Evolutionary conservation across 2,329 filamentous ascomycete species (phyloP), one percentile per base, ranked within the genome.

Genomic region (Hansfordia pulvinata): DNA sequence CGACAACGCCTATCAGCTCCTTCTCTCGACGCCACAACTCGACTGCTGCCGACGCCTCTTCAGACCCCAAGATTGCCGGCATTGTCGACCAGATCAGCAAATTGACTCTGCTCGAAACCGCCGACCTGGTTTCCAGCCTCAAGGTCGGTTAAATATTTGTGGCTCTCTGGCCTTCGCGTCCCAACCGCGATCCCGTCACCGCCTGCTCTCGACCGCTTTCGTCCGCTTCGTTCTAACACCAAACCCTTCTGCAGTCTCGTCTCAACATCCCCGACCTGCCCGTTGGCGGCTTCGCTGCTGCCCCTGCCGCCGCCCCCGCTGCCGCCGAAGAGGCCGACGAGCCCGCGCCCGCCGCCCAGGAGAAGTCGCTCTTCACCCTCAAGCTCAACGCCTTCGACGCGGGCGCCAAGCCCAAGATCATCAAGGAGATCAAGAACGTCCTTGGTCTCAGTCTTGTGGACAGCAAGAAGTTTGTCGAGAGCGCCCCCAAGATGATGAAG

Each of bases 381-480:
- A 96, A 94, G 65, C 76, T 99, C 36, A 69, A 82, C 56, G 79
- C 78, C 19, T 92, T 96, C 53, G 92, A 98, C 28, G 68, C 85
- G 16, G 68, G 60, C 26, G 64, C 88, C 38, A 99, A 99, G 69
- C 85, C 92, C 46, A 99, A 99, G 79, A 67, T 98, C 46, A 99
- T 98, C 70, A 99, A 99, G 73, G 90, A 99, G 66, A 71, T 99
- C 64, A 99, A 99, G 76, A 76, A 74, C 48, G 69, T 98, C 73
- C 65, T 99, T 34, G 90, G 90, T 22, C 61, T 98, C 50, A 92
- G 82, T 53, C 69, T 99, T 63, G 92, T 99, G 42, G 90, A 99
- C 60, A 93, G 83, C 62, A 99, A 99, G 79, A 99, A 99, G 68
- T 99, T 99, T 49, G 90, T 98, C 40, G 90, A 99, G 69, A 84